Conservation (phyloP, 169 alveolate genomes). For the Plasmodium yoelii region DNA sequence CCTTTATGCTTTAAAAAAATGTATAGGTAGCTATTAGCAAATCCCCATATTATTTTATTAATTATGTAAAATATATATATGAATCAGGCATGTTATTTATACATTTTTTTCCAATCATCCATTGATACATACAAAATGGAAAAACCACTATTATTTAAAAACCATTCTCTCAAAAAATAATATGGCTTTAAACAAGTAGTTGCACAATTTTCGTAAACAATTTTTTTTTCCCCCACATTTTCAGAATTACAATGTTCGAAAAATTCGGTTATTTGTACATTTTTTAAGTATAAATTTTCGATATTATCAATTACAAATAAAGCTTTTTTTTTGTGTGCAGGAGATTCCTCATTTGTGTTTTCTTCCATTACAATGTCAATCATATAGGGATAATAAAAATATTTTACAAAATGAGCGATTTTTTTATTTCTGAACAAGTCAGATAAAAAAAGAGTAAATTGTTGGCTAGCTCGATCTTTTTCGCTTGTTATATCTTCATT, state of each 20-base stretch:
- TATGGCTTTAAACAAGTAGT: constrained; percentile 46
- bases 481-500: constrained; percentile 5
- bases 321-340: constrained; percentile 9
- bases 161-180: constrained; percentile 67
- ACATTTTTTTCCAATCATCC: constrained; percentile 17
- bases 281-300: constrained; percentile 27
- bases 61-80: neutral
- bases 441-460: constrained; percentile 60
- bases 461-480: constrained; percentile 4
- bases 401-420: constrained; percentile 46
- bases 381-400: constrained; percentile 27
- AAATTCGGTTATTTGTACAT: constrained; percentile 14
- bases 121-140: constrained; percentile 39
- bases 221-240: neutral
- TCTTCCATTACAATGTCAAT: constrained; percentile 35
- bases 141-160: constrained; percentile 10
- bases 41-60: neutral
- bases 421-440: constrained; percentile 38
- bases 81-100: neutral
- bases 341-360: neutral
- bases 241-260: neutral
- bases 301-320: constrained; percentile 31
- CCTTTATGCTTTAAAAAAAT: neutral
- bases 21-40: neutral
- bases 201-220: constrained; percentile 1